Base-by-base conservation (phyloP, 495 filamentous ascomycete species). In the Penicillium herquei region DNA sequence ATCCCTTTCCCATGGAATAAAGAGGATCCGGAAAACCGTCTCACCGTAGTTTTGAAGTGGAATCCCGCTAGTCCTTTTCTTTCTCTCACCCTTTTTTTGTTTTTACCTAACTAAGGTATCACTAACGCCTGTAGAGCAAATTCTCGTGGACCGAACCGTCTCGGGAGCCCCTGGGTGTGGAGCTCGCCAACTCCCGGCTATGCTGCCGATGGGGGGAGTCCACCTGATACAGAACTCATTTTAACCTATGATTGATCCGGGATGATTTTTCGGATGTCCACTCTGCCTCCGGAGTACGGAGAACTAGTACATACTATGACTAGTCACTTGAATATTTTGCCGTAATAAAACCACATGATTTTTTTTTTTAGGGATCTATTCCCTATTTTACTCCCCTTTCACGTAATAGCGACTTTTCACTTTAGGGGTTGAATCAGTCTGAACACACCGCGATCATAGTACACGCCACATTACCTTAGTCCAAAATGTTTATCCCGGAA, bases 41-140 rank as follows among this genome's bases (percentile, higher is more conserved):
- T 67, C 64, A 67, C 64, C 64, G 64, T 67, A 67, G 34, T 59
- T 65, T 63, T 46, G 43, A 21, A 30, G 58, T 43, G 52, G 53
- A 44, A 56, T 39, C 34, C 34, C 18, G 56, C 52, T 33, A 40
- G 10, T 49, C 18, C 9, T 13, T 39, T 14, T 31, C 14, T 26
- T 13, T 26, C 43, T 46, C 18, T 14, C 14, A 31, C 43, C 31
- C 26, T 2, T 18, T 46, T 46, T 13, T 39, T 49, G 40, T 56
- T 32, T 42, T 21, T 12, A 10, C 26, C 9, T 51, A 40, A 43
- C 56, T 44, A 9, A 37, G 30, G 16, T n/a, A 12, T 51, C 47
- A 43, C 56, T 44, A 9, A 37, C 9, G 12, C 18, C 44, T 0
- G 18, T 18, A 17, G n/a, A 18, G 40, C 16, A 43, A 13, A 17